These are phyloP conservation scores for Metarhizium robertsii DNA, from an alignment of 2,329 filamentous ascomycete genomes.

Conservation along the genomic window DNA sequence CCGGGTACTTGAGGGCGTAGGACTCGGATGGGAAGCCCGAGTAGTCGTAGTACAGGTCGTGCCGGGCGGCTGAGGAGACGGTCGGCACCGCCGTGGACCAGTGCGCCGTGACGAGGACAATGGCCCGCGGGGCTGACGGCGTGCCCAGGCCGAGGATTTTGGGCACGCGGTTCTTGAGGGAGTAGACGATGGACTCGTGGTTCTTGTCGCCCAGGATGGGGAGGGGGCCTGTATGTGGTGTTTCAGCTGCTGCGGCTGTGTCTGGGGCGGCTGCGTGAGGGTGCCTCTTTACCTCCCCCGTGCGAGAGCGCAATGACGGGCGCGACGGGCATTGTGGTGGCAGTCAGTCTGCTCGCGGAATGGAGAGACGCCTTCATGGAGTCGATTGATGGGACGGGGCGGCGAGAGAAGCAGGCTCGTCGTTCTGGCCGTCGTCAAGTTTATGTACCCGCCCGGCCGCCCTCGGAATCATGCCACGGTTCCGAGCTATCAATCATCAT, in stretches of 20 bases:
- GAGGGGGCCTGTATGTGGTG: conserved; percentile 36
- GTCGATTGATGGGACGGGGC: too few species aligned
- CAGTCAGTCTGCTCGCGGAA: background rate
- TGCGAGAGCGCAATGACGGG: conserved; percentile 40
- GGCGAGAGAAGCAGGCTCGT: too few species aligned
- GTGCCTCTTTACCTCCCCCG: conserved; percentile 28
- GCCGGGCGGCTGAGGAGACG: conserved; percentile 39
- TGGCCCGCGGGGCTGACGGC: conserved; percentile 37
- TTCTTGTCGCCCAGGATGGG: conserved; percentile 46
- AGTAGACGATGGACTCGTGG: conserved; percentile 40
- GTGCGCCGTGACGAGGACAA: conserved; percentile 49
- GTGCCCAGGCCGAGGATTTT: conserved; percentile 45
- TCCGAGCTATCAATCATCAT: too few species aligned
- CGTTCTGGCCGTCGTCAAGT: too few species aligned
- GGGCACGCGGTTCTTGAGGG: conserved; percentile 43
- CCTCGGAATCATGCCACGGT: too few species aligned
- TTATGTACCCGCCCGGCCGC: too few species aligned
- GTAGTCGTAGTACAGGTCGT: conserved; percentile 48
- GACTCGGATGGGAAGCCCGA: conserved; percentile 46
- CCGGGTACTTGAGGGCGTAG: conserved; percentile 47
- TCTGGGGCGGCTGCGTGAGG: too few species aligned
- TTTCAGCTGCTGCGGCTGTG: background rate
- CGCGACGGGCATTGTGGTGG: conserved; percentile 28
- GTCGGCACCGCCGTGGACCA: conserved; percentile 41
- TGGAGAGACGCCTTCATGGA: too few species aligned